Evolutionary conservation across 2,329 filamentous ascomycete species (phyloP).

Genomic region (Aspergillus viridinutans): DNA sequence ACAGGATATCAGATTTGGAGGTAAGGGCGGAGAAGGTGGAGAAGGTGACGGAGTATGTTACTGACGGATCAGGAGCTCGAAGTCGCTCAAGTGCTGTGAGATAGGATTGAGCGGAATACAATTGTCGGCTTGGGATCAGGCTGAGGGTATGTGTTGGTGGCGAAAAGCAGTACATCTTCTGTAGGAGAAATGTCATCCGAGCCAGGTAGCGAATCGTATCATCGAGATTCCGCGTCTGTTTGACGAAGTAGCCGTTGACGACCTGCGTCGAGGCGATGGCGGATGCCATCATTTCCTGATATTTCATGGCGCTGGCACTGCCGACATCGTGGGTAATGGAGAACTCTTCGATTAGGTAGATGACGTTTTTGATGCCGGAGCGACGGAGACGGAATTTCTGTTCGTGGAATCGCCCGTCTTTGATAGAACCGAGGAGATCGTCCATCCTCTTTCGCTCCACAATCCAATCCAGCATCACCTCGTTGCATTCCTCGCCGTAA

Average conservation of each 20-base stretch:
- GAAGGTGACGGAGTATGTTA: slow-evolving; percentile 63
- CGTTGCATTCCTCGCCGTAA: slow-evolving; percentile 55
- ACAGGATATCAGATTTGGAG: slow-evolving; percentile 71
- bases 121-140: slow-evolving; percentile 60
- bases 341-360: slow-evolving; percentile 75
- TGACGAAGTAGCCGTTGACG: slow-evolving; percentile 74
- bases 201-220: slow-evolving; percentile 73
- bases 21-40: slow-evolving; percentile 66
- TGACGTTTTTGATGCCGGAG: slow-evolving; percentile 69
- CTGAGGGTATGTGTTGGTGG: slow-evolving; percentile 39
- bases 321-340: slow-evolving; percentile 53
- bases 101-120: slow-evolving; percentile 63
- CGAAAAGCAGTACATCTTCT: slow-evolving; percentile 52
- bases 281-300: slow-evolving; percentile 65
- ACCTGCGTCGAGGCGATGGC: slow-evolving; percentile 75
- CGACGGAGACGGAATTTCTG: slow-evolving; percentile 75
- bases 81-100: slow-evolving; percentile 60
- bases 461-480: slow-evolving; percentile 74
- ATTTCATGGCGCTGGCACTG: slow-evolving; percentile 41
- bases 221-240: slow-evolving; percentile 69
- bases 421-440: slow-evolving; percentile 74
- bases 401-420: slow-evolving; percentile 76
- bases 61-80: slow-evolving; percentile 44
- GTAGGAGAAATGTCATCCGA: slow-evolving; percentile 65
- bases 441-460: slow-evolving; percentile 77